Percentiles rank a stretch among this genome's conserved stretches.
Evolutionary conservation across 768 basidiomycete genomes (phyloP).

Genomic region (Sutorius australiensis): DNA sequence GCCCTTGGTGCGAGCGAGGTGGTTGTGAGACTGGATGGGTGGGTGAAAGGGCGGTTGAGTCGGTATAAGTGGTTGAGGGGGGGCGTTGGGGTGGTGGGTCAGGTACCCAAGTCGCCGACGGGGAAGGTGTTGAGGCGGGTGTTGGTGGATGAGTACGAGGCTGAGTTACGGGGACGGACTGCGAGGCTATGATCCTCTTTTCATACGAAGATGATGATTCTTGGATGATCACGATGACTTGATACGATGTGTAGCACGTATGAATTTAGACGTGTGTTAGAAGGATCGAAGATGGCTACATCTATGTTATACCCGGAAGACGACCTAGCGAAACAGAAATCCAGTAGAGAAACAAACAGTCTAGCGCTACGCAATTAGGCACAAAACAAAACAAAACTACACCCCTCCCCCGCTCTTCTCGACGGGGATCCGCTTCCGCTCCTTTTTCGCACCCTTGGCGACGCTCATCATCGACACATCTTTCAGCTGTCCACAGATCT

Average conservation of each 20-base stretch:
- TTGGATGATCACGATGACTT: too few species aligned
- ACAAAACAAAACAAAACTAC: not conserved
- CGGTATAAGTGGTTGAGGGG: conserved; percentile 76
- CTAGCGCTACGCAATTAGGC: not conserved
- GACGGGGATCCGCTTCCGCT: conserved; percentile 49
- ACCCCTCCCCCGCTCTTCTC: conserved; percentile 32
- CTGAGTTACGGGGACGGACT: conserved; percentile 9
- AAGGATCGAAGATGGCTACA: too few species aligned
- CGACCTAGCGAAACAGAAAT: too few species aligned
- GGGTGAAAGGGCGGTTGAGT: conserved; percentile 62
- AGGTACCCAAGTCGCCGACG: conserved; percentile 72
- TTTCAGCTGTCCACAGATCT: conserved; percentile 75
- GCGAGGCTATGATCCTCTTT: conserved; percentile 24
- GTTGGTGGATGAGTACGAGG: conserved; percentile 58
- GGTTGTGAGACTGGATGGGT: conserved; percentile 49
- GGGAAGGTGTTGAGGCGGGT: conserved; percentile 66
- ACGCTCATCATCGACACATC: conserved; percentile 52
- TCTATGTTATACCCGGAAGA: too few species aligned
- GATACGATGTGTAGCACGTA: too few species aligned
- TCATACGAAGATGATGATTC: too few species aligned
- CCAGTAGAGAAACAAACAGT: too few species aligned
- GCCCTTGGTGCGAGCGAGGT: conserved; percentile 41
- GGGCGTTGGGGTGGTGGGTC: conserved; percentile 59
- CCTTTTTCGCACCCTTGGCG: conserved; percentile 31
- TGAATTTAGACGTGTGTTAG: too few species aligned